Percentiles rank a stretch among this genome's conserved stretches.
phyloP scores from a whole-genome alignment of 306 rosid species.

The Crotalaria pallida region DNA sequence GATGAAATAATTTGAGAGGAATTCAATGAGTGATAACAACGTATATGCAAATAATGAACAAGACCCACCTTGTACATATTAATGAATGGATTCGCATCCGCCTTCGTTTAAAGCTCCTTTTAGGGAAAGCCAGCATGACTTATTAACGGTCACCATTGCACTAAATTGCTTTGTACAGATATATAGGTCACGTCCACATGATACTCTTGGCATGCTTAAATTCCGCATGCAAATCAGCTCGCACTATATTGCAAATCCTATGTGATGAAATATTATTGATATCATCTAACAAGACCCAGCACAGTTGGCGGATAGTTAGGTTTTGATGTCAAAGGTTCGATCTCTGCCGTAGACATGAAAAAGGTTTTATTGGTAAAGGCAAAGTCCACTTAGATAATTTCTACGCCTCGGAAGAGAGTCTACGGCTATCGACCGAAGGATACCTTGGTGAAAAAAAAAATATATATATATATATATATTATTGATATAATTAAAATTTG shows the following conservation, averaged over 20 bases:
- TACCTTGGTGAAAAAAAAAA: too few relatives aligned
- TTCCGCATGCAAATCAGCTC: conserved; percentile 42
- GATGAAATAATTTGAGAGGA: background rate
- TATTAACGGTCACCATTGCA: conserved; percentile 26
- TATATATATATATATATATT: too few relatives aligned
- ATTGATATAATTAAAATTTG: too few relatives aligned
- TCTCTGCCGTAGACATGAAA: too few relatives aligned
- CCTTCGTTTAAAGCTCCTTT: conserved; percentile 33
- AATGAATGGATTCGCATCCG: conserved; percentile 14
- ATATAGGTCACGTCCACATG: background rate
- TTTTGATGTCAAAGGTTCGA: too few relatives aligned
- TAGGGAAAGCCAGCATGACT: conserved; percentile 33
- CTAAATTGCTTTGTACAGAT: background rate
- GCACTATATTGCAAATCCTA: conserved; percentile 10
- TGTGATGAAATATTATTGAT: conserved; percentile 2
- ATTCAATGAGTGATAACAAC: background rate
- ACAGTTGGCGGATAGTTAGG: too few relatives aligned
- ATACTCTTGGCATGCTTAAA: conserved; percentile 31
- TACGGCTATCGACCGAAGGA: too few relatives aligned
- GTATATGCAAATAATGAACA: conserved; percentile 7
- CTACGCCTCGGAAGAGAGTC: too few relatives aligned
- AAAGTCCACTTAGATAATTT: too few relatives aligned
- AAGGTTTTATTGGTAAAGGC: too few relatives aligned
- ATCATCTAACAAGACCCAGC: too few relatives aligned
- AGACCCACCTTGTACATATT: conserved; percentile 10